Conservation (phyloP, 805 yeast species). For the Schwanniomyces yamadae region DNA sequence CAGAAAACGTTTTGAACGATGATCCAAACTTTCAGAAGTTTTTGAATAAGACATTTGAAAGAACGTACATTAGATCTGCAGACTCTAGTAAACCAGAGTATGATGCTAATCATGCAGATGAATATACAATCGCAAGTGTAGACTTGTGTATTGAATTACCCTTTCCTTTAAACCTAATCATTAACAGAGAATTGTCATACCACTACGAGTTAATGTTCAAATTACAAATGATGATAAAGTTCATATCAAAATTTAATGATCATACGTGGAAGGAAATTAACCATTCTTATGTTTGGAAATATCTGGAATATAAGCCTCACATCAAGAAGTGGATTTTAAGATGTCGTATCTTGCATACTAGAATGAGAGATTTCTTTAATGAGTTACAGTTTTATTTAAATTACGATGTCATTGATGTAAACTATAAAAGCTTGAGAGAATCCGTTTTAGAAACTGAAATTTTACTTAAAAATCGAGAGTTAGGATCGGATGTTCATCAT, state of each 20-base stretch:
- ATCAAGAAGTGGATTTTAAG: conserved; percentile 54
- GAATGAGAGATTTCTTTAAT: conserved; percentile 57
- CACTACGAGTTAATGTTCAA: conserved; percentile 83
- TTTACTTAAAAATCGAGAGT: conserved; percentile 6
- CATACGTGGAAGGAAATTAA: conserved; percentile 72
- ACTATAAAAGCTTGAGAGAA: conserved; percentile 45
- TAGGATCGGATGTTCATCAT: conserved; percentile 11
- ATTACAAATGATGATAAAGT: conserved; percentile 62
- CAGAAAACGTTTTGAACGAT: conserved; percentile 49
- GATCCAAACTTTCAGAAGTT: conserved; percentile 41
- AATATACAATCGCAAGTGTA: conserved; percentile 49
- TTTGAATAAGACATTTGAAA: conserved; percentile 41
- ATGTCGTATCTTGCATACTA: conserved; percentile 53
- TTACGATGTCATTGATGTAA: conserved; percentile 57
- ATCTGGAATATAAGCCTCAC: conserved; percentile 39
- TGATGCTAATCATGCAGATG: conserved; percentile 31
- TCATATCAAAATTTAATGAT: conserved; percentile 57
- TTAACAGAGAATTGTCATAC: conserved; percentile 65
- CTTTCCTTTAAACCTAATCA: conserved; percentile 78
- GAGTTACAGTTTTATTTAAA: conserved; percentile 56
- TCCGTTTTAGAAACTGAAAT: conserved; percentile 13
- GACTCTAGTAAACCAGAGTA: conserved; percentile 8
- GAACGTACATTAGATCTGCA: conserved; percentile 12
- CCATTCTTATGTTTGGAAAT: conserved; percentile 66
- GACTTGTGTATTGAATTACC: conserved; percentile 66